phyloP scores from a whole-genome alignment of 352 stramenopile genomes.

The Globisporangium barbulae region DNA sequence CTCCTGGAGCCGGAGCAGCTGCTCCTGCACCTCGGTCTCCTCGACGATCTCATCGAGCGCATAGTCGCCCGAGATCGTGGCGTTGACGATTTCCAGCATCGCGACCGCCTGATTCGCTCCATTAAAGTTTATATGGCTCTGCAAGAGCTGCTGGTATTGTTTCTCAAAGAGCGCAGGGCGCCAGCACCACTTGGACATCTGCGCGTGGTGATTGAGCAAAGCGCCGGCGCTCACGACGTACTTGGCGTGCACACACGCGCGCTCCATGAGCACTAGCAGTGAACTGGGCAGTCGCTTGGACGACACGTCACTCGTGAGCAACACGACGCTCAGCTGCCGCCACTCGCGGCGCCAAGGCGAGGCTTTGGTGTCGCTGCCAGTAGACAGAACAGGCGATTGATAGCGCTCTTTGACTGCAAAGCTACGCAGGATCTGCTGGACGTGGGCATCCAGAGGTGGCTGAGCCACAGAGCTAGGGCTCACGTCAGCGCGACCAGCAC shows the following conservation, averaged over 20 bases:
- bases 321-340: constrained; percentile 47
- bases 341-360: constrained; percentile 55
- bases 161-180: constrained; percentile 31
- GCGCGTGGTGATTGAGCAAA: constrained; percentile 29
- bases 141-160: constrained; percentile 21
- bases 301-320: constrained; percentile 10
- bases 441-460: constrained; percentile 4
- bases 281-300: constrained; percentile 13
- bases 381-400: constrained; percentile 7
- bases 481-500: not conserved
- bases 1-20: constrained; percentile 13
- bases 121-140: not conserved
- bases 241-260: constrained; percentile 36
- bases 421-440: constrained; percentile 37
- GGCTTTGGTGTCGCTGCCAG: not conserved
- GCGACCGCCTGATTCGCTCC: constrained; percentile 15
- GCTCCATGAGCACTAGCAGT: constrained; percentile 35
- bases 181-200: constrained; percentile 57
- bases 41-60: constrained; percentile 42
- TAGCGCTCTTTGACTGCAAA: constrained; percentile 36
- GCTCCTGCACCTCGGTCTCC: constrained; percentile 16
- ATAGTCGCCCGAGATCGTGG: constrained; percentile 23
- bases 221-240: constrained; percentile 31
- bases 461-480: not conserved
- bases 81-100: constrained; percentile 31